Conservation (phyloP, 371 early-diverging fungal species). For the Rhizopus sp. region DNA sequence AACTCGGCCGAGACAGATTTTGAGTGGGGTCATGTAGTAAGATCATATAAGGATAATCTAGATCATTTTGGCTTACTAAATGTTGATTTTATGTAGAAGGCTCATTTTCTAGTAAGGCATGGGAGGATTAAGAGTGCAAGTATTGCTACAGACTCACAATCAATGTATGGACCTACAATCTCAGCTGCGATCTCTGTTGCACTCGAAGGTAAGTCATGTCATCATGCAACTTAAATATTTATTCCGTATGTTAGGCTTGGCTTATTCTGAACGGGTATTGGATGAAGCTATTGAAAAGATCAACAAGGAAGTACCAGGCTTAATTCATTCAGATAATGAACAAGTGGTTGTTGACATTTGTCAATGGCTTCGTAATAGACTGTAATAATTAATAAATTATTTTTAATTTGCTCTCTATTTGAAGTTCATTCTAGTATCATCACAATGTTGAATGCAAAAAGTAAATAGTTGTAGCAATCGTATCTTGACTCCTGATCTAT, state of each 20-base stretch:
- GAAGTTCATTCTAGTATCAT: background rate
- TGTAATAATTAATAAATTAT: slow-evolving; percentile 9
- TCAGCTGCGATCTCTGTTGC: slow-evolving; percentile 42
- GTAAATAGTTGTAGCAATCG: too few relatives aligned
- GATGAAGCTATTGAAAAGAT: slow-evolving; percentile 59
- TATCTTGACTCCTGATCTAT: too few relatives aligned
- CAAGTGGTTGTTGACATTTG: slow-evolving; percentile 26
- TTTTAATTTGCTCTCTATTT: background rate
- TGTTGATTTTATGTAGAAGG: slow-evolving; percentile 19
- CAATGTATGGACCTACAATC: slow-evolving; percentile 38
- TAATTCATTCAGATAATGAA: slow-evolving; percentile 39
- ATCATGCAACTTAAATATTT: background rate
- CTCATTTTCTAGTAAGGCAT: slow-evolving; percentile 34
- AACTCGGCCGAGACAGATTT: slow-evolving; percentile 56
- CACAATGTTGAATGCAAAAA: too few relatives aligned
- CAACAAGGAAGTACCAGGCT: slow-evolving; percentile 38
- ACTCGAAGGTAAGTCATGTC: slow-evolving; percentile 34
- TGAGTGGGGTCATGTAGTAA: slow-evolving; percentile 67
- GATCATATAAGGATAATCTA: slow-evolving; percentile 3
- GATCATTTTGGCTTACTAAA: background rate
- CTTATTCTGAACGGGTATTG: slow-evolving; percentile 71
- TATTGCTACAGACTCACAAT: slow-evolving; percentile 25
- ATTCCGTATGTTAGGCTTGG: slow-evolving; percentile 25
- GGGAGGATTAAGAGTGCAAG: slow-evolving; percentile 44
- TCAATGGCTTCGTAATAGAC: slow-evolving; percentile 30